phyloP scores from a whole-genome alignment of 164 flowering plant genomes.

The Berberis vulgaris region DNA sequence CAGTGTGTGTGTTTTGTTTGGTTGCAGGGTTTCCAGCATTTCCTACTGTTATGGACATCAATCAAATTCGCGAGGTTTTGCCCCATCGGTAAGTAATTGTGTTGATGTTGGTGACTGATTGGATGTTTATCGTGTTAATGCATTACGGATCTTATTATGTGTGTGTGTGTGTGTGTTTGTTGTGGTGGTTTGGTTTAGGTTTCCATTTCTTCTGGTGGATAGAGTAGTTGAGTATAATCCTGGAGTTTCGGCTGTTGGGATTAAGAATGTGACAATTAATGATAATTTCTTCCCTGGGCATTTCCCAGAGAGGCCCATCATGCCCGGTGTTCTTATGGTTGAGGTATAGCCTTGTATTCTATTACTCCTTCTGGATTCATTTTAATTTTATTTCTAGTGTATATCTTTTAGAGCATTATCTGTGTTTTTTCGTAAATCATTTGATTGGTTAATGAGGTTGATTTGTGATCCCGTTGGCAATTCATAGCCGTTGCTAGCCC shows the following conservation, averaged over 20 bases:
- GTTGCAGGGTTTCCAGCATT: slow-evolving; percentile 56
- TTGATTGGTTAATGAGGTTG: too few relatives aligned
- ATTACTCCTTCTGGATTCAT: too few relatives aligned
- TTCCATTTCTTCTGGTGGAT: slow-evolving; percentile 91
- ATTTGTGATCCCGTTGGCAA: too few relatives aligned
- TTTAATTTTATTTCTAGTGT: too few relatives aligned
- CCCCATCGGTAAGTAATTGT: slow-evolving; percentile 60
- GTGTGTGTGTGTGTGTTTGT: neutral
- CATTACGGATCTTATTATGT: neutral
- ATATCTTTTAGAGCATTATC: too few relatives aligned
- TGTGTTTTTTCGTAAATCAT: too few relatives aligned
- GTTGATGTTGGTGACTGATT: neutral
- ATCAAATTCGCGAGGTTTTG: slow-evolving; percentile 75
- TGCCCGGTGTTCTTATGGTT: slow-evolving; percentile 99
- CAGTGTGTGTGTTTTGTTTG: neutral
- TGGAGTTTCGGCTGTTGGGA: slow-evolving; percentile 88
- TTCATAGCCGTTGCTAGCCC: too few relatives aligned
- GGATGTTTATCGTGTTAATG: neutral
- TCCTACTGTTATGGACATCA: slow-evolving; percentile 82
- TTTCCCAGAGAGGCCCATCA: slow-evolving; percentile 96
- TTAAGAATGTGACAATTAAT: slow-evolving; percentile 96
- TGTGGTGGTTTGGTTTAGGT: slow-evolving; percentile 31
- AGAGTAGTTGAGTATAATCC: slow-evolving; percentile 88
- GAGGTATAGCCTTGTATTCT: slow-evolving; percentile 34
- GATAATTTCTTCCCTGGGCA: slow-evolving; percentile 97